Base-by-base conservation (phyloP, 495 filamentous ascomycete species). In the Letharia columbiana region DNA sequence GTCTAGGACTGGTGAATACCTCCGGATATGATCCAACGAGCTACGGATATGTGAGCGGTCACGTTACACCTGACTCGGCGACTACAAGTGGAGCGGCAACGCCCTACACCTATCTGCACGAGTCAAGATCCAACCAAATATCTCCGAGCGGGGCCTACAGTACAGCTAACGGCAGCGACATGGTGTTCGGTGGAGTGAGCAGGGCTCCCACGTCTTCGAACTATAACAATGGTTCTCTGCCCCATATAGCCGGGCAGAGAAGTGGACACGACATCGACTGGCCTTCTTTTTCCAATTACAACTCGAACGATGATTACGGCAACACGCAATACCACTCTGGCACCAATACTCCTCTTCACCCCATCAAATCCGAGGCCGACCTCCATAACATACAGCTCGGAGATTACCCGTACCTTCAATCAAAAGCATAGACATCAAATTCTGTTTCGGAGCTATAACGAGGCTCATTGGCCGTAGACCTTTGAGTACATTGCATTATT, bases 41-140 rank as follows among this genome's bases (percentile, higher is more conserved):
- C 33, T 61, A 61, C 52, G 42, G 65, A 31, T 70, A 68, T 28
- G 61, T 69, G 5, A 67, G 64, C 33, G 71, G 71, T 5, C 68
- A 70, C 37, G 64, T 69, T 7, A 72, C 71, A 10, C 71, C 71
- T 18, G 71, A 72, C 35, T 72, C 71, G 4, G 52, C 68, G 15
- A 70, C 71, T 4, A 65, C 66, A 11, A 72, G 71, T 59, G 71
- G 71, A 23, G 71, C 71, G 31, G 71, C 69, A 61, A 72, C 71
- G 3, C 71, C 71, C 5, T 72, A 66, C 41, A 63, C 60, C 13
- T 67, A 70, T 44, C 41, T 45, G 15, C 66, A 72, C 39, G 71
- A 72, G 37, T 41, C 63, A 35, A 60, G 71, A 18, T 60, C 62
- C 12, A 67, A 44, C 13, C 66, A 66, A 4, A 54, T 59, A n/a